phyloP scores from a whole-genome alignment of 805 yeast genomes.

The Kuraishia piskuri region DNA sequence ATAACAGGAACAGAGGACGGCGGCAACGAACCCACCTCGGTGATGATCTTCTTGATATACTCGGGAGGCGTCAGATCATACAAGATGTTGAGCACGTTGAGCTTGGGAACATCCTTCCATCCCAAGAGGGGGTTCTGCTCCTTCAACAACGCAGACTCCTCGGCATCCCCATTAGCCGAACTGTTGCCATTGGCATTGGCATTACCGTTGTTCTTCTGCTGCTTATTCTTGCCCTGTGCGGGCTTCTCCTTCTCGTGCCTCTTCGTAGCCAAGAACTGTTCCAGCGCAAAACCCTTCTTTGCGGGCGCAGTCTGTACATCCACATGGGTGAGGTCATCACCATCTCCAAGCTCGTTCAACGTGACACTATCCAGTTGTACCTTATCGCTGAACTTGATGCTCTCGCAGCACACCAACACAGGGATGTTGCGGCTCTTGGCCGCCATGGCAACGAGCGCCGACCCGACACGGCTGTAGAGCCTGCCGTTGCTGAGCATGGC shows the following conservation, averaged over 20 bases:
- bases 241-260: slow-evolving; percentile 16
- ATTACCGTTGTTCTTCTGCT: slow-evolving; percentile 14
- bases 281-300: slow-evolving; percentile 54
- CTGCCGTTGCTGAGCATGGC: slow-evolving; percentile 95
- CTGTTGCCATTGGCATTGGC: slow-evolving; percentile 17
- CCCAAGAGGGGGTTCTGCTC: slow-evolving; percentile 38
- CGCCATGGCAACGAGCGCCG: slow-evolving; percentile 88
- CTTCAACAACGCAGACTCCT: slow-evolving; percentile 12
- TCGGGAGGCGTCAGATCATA: slow-evolving; percentile 94
- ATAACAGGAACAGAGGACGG: slow-evolving; percentile 98
- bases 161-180: slow-evolving; percentile 9
- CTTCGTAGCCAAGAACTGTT: slow-evolving; percentile 45
- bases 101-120: slow-evolving; percentile 55
- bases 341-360: slow-evolving; percentile 80
- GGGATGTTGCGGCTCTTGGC: slow-evolving; percentile 86
- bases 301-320: slow-evolving; percentile 36
- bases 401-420: slow-evolving; percentile 91
- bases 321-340: slow-evolving; percentile 55
- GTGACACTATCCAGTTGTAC: slow-evolving; percentile 97
- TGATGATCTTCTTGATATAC: slow-evolving; percentile 87
- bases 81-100: slow-evolving; percentile 76
- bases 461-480: slow-evolving; percentile 87
- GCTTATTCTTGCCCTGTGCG: background rate
- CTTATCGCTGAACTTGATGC: slow-evolving; percentile 87
- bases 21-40: slow-evolving; percentile 93